Evolutionary conservation across 164 flowering plant species (phyloP).

Genomic region (Pachysandra terminalis): DNA sequence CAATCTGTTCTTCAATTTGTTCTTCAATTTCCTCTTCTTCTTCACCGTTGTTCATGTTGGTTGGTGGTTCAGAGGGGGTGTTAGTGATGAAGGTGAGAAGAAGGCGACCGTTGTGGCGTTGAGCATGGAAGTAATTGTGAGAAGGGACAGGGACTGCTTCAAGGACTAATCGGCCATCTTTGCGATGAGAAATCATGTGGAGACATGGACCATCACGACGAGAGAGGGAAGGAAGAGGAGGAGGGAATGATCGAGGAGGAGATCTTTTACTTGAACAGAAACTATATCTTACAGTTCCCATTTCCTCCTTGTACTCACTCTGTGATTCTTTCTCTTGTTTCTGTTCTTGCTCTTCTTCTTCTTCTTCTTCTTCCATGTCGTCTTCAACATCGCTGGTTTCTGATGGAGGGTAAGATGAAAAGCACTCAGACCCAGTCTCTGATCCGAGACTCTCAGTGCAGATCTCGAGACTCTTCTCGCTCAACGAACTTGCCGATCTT

Average conservation of each 20-base stretch:
- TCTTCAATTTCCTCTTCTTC: slow-evolving; percentile 11
- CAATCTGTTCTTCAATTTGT: slow-evolving; percentile 5
- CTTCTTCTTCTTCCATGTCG: slow-evolving; percentile 16
- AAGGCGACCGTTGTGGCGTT: slow-evolving; percentile 68
- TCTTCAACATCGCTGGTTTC: slow-evolving; percentile 33
- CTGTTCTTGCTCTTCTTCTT: slow-evolving; percentile 7
- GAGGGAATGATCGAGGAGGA: slow-evolving; percentile 46
- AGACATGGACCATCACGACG: slow-evolving; percentile 38
- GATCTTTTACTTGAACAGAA: slow-evolving; percentile 15
- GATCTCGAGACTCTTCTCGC: slow-evolving; percentile 65
- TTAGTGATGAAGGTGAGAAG: slow-evolving; percentile 38
- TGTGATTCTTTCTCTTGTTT: neutral
- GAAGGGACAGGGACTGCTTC: slow-evolving; percentile 59
- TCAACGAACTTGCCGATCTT: slow-evolving; percentile 44
- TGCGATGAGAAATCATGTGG: slow-evolving; percentile 47
- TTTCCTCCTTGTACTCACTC: slow-evolving; percentile 3
- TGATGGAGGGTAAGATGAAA: slow-evolving; percentile 43
- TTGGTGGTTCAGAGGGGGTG: neutral
- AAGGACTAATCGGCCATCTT: slow-evolving; percentile 59
- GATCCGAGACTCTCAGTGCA: slow-evolving; percentile 96
- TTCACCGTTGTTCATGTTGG: slow-evolving; percentile 12
- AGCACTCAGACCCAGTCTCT: slow-evolving; percentile 82
- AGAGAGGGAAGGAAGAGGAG: slow-evolving; percentile 60
- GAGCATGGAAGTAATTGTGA: slow-evolving; percentile 40
- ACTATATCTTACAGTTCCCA: slow-evolving; percentile 17